Evolutionary conservation across 352 stramenopile species (phyloP), one percentile per base, ranked within the genome.

Genomic region (Phytophthora sojae): DNA sequence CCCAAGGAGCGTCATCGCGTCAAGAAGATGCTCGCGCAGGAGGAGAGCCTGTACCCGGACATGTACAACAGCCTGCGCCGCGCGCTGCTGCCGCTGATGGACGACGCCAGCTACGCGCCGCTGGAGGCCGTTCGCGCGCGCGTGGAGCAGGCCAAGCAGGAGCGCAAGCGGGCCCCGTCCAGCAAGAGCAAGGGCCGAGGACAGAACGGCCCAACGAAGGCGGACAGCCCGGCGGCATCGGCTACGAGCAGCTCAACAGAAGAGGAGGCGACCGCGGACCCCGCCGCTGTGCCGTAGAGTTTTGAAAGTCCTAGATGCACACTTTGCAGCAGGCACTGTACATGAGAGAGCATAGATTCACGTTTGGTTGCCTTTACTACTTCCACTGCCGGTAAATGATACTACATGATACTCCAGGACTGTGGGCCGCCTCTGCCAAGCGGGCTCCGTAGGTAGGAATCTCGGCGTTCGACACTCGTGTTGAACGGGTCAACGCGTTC

Each of bases 21-120:
- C n/a, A 99, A 99, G 79, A 98, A 99, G 75, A 90, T 99, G 67
- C 86, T 99, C 15, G 93, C 92, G 8, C 85, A 96, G 56, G 95
- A 99, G 80, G 97, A 99, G 70, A 97, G 85, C 63, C 72, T 98
- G 3, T 98, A 96, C 65, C 94, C 96, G 0, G 85, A 90, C 39
- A 88, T 97, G 71, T 97, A 91, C 69, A 88, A 91, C 68, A 91
- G 81, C 51, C 67, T 95, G 14, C 77, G 80, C 39, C 77, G 80
- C 37, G 81, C 80, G 32, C 67, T 97, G 42, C 54, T 94, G 30
- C 91, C 91, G 23, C 78, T 97, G 45, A 96, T 97, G 89, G 84
- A 96, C 67, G 73, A 93, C 37, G 67, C 76, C 6, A 90, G 84
- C 35, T 96, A 96, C 68, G 71, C 63, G 23, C 73, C 82, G 26